A percentile compares a stretch with the other conserved stretches of the same genome.
Conservation (phyloP, 2,329 filamentous ascomycete species). For the Macrophomina tecta region DNA sequence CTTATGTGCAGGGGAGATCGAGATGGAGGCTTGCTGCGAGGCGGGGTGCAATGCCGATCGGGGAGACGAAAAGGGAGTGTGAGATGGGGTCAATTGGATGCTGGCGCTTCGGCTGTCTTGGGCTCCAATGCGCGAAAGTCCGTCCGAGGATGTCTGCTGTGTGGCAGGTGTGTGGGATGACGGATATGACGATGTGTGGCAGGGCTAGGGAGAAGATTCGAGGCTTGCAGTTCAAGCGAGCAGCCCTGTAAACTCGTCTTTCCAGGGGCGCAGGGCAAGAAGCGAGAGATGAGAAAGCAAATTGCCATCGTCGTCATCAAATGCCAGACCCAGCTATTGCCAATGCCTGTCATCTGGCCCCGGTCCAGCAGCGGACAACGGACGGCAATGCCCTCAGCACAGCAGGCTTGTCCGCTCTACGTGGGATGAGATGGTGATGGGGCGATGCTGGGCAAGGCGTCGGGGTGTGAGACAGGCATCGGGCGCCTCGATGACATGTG, state of each 20-base stretch:
- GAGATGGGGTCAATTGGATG: neutral
- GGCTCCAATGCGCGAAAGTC: neutral
- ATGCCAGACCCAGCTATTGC: neutral
- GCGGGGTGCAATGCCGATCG: neutral
- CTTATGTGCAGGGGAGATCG: conserved; percentile 1
- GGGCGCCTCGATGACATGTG: conserved; percentile 5
- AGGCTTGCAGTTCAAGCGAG: conserved; percentile 5
- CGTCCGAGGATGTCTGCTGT: no score
- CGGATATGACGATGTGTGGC: conserved; percentile 20
- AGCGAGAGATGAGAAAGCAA: neutral
- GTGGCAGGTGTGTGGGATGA: conserved; percentile 7
- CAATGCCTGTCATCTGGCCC: neutral
- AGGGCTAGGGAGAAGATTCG: neutral
- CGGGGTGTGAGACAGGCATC: conserved; percentile 23
- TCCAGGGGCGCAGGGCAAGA: conserved; percentile 9
- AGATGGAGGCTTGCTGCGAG: conserved; percentile 9
- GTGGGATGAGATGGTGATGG: conserved; percentile 16
- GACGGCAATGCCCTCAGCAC: neutral
- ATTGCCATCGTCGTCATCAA: neutral
- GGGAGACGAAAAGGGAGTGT: neutral
- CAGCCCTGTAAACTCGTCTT: conserved; percentile 14
- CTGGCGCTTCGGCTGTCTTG: conserved; percentile 4
- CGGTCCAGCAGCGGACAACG: neutral
- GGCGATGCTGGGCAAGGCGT: conserved; percentile 16
- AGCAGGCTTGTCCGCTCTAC: no score